phyloP scores from a whole-genome alignment of 2,329 filamentous ascomycete genomes.

The Alternaria longipes region DNA sequence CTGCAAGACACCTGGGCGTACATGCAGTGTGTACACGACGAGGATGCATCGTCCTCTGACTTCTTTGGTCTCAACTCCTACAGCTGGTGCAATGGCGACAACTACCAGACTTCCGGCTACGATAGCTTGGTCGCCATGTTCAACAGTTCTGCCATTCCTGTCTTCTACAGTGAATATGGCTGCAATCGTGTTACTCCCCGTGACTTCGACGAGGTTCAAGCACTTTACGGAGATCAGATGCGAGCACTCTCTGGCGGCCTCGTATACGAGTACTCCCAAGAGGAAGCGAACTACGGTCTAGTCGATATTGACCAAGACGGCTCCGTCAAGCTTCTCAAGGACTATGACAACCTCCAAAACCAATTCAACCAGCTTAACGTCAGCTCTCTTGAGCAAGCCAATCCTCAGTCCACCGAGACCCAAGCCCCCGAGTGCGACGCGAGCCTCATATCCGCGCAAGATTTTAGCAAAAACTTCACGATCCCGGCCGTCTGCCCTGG shows the following conservation, averaged over 20 bases:
- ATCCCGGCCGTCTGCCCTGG: conserved; percentile 74
- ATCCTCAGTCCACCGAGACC: conserved; percentile 64
- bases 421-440: conserved; percentile 70
- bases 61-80: conserved; percentile 81
- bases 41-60: conserved; percentile 72
- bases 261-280: conserved; percentile 83
- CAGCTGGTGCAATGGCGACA: conserved; percentile 76
- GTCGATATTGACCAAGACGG: conserved; percentile 57
- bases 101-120: conserved; percentile 68
- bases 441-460: conserved; percentile 69
- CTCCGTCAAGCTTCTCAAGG: conserved; percentile 54
- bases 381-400: conserved; percentile 69
- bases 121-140: conserved; percentile 72
- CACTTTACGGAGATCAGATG: conserved; percentile 78
- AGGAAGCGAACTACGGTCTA: conserved; percentile 67
- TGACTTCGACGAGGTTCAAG: conserved; percentile 76
- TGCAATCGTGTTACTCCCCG: conserved; percentile 74
- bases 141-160: conserved; percentile 70
- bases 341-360: conserved; percentile 73
- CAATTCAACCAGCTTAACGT: conserved; percentile 82
- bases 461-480: conserved; percentile 82
- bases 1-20: conserved; percentile 80
- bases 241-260: conserved; percentile 77
- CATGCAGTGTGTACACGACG: conserved; percentile 69
- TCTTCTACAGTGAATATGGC: conserved; percentile 85